Percentiles rank a stretch among this genome's conserved stretches.
These are phyloP conservation scores for Spiraea crenata DNA, from an alignment of 331 rosid species.

Conservation along the genomic window DNA sequence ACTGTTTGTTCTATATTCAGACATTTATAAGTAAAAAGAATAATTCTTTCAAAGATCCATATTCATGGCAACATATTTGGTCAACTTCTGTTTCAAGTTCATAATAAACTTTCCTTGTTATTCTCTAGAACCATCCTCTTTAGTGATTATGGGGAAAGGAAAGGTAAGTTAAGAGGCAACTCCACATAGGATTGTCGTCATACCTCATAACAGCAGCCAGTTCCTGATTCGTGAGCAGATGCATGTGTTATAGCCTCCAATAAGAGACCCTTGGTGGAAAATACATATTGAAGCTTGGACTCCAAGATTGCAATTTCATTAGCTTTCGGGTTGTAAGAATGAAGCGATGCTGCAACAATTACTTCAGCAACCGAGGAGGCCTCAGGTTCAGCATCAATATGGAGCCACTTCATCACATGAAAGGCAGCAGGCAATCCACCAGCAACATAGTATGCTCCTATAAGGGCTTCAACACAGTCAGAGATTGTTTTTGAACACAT, in stretches of 20 bases:
- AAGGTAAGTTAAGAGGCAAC: background rate
- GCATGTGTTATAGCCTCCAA: conserved; percentile 79
- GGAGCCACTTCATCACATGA: conserved; percentile 81
- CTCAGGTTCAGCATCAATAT: conserved; percentile 65
- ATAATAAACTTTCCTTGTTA: background rate
- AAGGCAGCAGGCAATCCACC: conserved; percentile 79
- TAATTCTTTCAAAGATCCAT: background rate
- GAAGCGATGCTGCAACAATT: conserved; percentile 60
- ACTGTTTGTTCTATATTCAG: conserved; percentile 7
- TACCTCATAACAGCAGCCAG: conserved; percentile 83
- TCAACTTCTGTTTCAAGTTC: background rate
- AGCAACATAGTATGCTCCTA: conserved; percentile 80
- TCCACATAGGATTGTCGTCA: conserved; percentile 3
- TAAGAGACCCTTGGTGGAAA: conserved; percentile 79
- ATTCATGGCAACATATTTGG: background rate
- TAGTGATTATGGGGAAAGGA: background rate
- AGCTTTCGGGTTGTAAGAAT: conserved; percentile 44
- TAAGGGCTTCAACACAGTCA: conserved; percentile 91
- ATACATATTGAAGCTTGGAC: conserved; percentile 62
- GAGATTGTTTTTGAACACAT: conserved; percentile 83
- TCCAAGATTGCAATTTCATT: conserved; percentile 62
- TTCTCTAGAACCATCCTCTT: conserved; percentile 2
- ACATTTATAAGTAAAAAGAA: background rate
- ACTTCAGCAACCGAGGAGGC: conserved; percentile 61
- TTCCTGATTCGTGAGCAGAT: conserved; percentile 54